Conservation (phyloP, 352 stramenopile species). For the Phytophthora constricta region DNA sequence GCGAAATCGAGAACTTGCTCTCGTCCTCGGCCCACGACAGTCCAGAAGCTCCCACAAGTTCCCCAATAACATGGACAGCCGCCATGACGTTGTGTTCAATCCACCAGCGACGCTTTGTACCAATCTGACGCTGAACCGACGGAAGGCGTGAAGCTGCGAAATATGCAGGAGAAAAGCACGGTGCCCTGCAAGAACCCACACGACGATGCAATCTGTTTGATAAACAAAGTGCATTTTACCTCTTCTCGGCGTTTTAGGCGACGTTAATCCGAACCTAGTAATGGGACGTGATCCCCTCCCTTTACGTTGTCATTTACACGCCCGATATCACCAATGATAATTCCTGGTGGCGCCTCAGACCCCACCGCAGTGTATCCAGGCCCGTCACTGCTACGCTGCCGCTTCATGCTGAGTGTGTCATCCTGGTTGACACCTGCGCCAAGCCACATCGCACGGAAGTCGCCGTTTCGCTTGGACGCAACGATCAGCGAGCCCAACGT, state of each 20-base stretch:
- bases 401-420: constrained; percentile 23
- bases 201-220: no score
- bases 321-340: constrained; percentile 26
- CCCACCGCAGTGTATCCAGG: constrained; percentile 32
- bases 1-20: constrained; percentile 24
- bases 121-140: no score
- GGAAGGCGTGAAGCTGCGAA: no score
- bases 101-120: no score
- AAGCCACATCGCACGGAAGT: constrained; percentile 73
- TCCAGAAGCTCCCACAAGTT: constrained; percentile 56
- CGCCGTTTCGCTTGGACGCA: constrained; percentile 70
- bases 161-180: no score
- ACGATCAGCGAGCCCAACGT: constrained; percentile 86
- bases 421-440: constrained; percentile 36
- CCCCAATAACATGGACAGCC: constrained; percentile 50
- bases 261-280: constrained; percentile 33
- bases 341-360: constrained; percentile 16
- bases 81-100: no score
- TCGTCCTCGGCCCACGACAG: constrained; percentile 24
- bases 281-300: constrained; percentile 38
- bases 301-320: constrained; percentile 30
- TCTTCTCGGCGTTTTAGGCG: no score
- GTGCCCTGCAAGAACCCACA: no score
- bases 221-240: neutral
- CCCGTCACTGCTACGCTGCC: constrained; percentile 25